These are phyloP conservation scores for Helianthus tuberosus DNA, from an alignment of 129 eudicot species.

Conservation along the genomic window DNA sequence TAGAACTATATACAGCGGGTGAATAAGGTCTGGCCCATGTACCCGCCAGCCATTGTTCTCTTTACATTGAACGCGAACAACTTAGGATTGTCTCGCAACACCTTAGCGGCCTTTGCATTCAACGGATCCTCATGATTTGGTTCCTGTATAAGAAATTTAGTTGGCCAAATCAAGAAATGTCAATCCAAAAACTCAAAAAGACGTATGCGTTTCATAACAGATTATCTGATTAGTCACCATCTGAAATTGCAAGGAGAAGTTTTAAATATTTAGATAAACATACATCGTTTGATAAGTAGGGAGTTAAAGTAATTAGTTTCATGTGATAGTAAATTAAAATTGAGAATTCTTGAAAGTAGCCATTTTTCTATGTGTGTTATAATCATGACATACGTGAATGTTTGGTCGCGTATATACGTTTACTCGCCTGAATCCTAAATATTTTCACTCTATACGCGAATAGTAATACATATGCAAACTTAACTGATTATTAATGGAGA, in stretches of 20 bases:
- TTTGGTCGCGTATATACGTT: too few relatives aligned
- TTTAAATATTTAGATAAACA: not conserved
- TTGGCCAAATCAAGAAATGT: not conserved
- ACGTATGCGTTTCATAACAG: not conserved
- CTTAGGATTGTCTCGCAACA: slow-evolving; percentile 72
- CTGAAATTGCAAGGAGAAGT: not conserved
- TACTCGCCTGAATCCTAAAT: too few relatives aligned
- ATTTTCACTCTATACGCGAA: too few relatives aligned
- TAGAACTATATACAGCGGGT: slow-evolving; percentile 48
- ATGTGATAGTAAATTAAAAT: too few relatives aligned
- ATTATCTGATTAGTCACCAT: not conserved
- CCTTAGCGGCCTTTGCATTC: slow-evolving; percentile 78
- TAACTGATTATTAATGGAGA: too few relatives aligned
- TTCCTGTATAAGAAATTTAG: slow-evolving; percentile 42
- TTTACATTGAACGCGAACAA: slow-evolving; percentile 71
- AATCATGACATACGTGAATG: too few relatives aligned
- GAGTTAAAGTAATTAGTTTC: too few relatives aligned
- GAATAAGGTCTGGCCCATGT: slow-evolving; percentile 60
- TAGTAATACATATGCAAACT: too few relatives aligned
- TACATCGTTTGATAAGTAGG: too few relatives aligned
- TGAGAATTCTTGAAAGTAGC: too few relatives aligned
- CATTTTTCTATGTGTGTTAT: too few relatives aligned
- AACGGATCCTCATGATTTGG: slow-evolving; percentile 86
- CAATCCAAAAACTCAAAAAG: not conserved
- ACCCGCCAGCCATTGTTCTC: slow-evolving; percentile 83